phyloP scores from a whole-genome alignment of 306 rosid genomes.

The Fagus crenata region DNA sequence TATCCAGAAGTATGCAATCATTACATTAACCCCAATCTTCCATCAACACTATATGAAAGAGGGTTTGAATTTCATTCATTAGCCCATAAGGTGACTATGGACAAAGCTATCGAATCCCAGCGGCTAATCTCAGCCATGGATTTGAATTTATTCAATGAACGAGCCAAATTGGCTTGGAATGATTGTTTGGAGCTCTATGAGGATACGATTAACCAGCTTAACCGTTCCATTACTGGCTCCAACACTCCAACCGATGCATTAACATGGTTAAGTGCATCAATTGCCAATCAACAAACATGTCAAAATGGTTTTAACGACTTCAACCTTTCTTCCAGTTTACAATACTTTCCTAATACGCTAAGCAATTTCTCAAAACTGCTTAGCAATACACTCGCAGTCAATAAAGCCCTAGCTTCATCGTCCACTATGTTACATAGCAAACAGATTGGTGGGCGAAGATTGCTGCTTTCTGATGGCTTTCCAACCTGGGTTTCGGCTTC shows the following conservation, averaged over 20 bases:
- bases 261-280: slow-evolving; percentile 77
- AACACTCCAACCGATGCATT: slow-evolving; percentile 37
- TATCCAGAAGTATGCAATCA: slow-evolving; percentile 61
- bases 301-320: slow-evolving; percentile 63
- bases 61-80: slow-evolving; percentile 42
- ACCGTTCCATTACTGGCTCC: slow-evolving; percentile 40
- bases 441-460: slow-evolving; percentile 36
- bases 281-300: slow-evolving; percentile 77
- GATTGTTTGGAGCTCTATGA: slow-evolving; percentile 77
- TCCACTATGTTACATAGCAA: slow-evolving; percentile 8
- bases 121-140: slow-evolving; percentile 52
- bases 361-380: slow-evolving; percentile 65
- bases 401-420: slow-evolving; percentile 26
- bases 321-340: slow-evolving; percentile 37
- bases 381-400: slow-evolving; percentile 66
- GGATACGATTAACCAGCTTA: slow-evolving; percentile 59
- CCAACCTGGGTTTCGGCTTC: slow-evolving; percentile 57
- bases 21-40: slow-evolving; percentile 37
- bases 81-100: slow-evolving; percentile 51
- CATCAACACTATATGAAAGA: slow-evolving; percentile 33
- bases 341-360: slow-evolving; percentile 47
- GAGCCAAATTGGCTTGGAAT: slow-evolving; percentile 55
- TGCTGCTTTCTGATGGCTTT: slow-evolving; percentile 46
- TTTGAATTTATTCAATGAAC: slow-evolving; percentile 32
- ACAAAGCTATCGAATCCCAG: slow-evolving; percentile 63